Evolutionary conservation across 2,329 filamentous ascomycete species (phyloP).

Genomic region (Colletotrichum scovillei): DNA sequence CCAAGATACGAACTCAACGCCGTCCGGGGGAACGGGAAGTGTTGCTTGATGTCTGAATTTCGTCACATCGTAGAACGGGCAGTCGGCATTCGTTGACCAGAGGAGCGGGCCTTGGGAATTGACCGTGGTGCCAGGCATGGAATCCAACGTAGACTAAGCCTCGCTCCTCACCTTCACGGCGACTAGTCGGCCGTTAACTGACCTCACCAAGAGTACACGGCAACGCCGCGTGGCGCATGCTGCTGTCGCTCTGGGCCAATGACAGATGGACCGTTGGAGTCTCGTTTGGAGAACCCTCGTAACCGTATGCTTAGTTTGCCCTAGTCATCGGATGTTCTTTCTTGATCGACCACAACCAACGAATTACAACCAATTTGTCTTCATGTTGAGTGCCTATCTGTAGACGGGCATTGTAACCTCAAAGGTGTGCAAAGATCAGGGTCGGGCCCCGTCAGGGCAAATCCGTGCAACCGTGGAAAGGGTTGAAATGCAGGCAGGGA

Average conservation of each 20-base stretch:
- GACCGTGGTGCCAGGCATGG: slow-evolving; percentile 19
- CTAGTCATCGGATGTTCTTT: not conserved
- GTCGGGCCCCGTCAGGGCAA: slow-evolving; percentile 28
- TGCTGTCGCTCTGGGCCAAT: slow-evolving; percentile 8
- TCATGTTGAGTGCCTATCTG: not conserved
- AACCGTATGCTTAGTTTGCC: not conserved
- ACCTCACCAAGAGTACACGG: slow-evolving; percentile 20
- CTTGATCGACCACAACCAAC: not conserved
- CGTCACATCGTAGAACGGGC: not conserved
- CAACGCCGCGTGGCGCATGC: slow-evolving; percentile 31
- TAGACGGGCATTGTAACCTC: not conserved
- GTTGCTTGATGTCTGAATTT: not conserved
- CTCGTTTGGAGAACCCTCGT: not conserved
- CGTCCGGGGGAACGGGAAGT: not conserved
- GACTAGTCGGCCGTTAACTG: slow-evolving; percentile 9
- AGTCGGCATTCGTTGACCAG: slow-evolving; percentile 9
- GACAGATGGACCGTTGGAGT: not conserved
- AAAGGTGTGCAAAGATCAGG: slow-evolving; percentile 10
- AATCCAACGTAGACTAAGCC: slow-evolving; percentile 30
- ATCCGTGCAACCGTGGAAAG: slow-evolving; percentile 23
- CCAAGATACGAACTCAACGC: not conserved
- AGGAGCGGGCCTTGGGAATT: not conserved
- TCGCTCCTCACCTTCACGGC: slow-evolving; percentile 13
- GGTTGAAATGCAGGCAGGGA: slow-evolving; percentile 6
- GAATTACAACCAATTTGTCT: not conserved